These are phyloP conservation scores for Scheffersomyces stipitis DNA, from an alignment of 805 yeast genomes.

Conservation along the genomic window DNA sequence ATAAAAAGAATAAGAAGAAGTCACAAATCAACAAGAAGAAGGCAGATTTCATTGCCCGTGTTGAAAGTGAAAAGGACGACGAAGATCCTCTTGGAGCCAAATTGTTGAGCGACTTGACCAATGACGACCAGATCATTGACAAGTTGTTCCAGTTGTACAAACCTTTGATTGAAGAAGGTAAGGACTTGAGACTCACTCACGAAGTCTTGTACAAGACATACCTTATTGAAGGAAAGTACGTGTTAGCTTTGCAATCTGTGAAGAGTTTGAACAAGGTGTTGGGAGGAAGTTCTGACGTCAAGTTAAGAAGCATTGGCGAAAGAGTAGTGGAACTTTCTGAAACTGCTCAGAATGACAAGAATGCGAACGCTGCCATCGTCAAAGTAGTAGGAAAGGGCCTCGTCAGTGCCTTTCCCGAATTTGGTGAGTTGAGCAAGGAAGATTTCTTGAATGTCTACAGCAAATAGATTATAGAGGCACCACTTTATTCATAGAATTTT, in stretches of 20 bases:
- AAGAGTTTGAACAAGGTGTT: constrained; percentile 41
- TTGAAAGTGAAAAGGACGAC: constrained; percentile 48
- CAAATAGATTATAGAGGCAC: not conserved
- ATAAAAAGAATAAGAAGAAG: constrained; percentile 59
- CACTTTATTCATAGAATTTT: too few relatives aligned
- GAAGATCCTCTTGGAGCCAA: constrained; percentile 61
- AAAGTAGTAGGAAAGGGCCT: constrained; percentile 42
- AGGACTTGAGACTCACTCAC: constrained; percentile 39
- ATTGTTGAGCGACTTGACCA: constrained; percentile 27
- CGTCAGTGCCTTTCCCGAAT: constrained; percentile 33
- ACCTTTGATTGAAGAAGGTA: constrained; percentile 44
- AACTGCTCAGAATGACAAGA: constrained; percentile 31
- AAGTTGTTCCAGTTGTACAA: constrained; percentile 42
- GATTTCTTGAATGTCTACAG: constrained; percentile 7
- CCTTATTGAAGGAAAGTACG: constrained; percentile 44
- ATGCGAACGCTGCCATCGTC: constrained; percentile 46
- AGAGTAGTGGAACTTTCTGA: constrained; percentile 33
- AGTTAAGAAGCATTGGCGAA: constrained; percentile 21
- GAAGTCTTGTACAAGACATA: constrained; percentile 42
- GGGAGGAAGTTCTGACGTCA: constrained; percentile 20
- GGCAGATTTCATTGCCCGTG: constrained; percentile 51
- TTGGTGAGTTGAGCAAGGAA: constrained; percentile 15
- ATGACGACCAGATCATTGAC: constrained; percentile 40
- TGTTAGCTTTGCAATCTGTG: constrained; percentile 45
- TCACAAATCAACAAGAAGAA: constrained; percentile 48